These are phyloP conservation scores for Pisolithus tinctorius DNA, from an alignment of 768 basidiomycete species.

Conservation along the genomic window DNA sequence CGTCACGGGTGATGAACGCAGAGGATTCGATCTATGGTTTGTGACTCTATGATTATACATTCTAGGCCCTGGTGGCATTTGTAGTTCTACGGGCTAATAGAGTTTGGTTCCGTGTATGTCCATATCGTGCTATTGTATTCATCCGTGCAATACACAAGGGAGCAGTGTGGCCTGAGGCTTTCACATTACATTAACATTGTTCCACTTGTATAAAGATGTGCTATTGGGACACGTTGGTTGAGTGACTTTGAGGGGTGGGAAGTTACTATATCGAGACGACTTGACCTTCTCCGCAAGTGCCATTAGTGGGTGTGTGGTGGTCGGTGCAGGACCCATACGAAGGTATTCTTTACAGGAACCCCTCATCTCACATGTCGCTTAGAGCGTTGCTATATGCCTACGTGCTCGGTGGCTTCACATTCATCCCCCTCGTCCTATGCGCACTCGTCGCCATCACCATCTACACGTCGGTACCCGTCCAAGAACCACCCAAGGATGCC, in stretches of 20 bases:
- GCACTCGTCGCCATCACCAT: slow-evolving; percentile 52
- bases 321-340: neutral
- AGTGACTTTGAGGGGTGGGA: neutral
- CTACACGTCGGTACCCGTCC: slow-evolving; percentile 83
- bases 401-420: slow-evolving; percentile 83
- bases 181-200: neutral
- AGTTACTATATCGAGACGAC: neutral
- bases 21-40: neutral
- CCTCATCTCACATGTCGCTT: slow-evolving; percentile 45
- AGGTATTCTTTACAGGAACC: neutral
- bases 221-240: neutral
- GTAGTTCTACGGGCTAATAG: neutral
- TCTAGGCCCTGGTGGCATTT: neutral
- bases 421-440: slow-evolving; percentile 71
- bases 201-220: neutral
- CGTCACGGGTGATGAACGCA: neutral
- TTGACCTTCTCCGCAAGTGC: neutral
- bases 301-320: neutral
- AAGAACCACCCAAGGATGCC: slow-evolving; percentile 36
- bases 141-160: neutral
- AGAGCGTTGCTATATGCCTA: slow-evolving; percentile 77
- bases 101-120: neutral
- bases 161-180: neutral
- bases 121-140: neutral
- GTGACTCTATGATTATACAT: neutral